These are phyloP conservation scores for Yamadazyma membranifaciens DNA, from an alignment of 1,139 yeast genomes.

Conservation along the genomic window DNA sequence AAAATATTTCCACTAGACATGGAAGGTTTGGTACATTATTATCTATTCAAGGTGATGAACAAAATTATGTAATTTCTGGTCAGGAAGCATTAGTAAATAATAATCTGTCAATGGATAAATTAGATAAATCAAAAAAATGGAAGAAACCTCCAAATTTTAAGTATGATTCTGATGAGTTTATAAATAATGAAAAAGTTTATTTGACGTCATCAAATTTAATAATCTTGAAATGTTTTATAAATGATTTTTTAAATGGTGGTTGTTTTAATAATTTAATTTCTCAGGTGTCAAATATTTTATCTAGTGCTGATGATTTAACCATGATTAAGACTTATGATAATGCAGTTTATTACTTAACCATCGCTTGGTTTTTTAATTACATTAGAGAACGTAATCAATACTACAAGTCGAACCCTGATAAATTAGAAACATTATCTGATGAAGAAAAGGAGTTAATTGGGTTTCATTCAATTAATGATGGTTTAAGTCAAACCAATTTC, in stretches of 20 bases:
- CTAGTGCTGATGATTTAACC: slow-evolving; percentile 40
- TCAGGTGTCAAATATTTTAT: slow-evolving; percentile 45
- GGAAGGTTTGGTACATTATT: slow-evolving; percentile 88
- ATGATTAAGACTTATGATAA: slow-evolving; percentile 36
- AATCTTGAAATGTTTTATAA: slow-evolving; percentile 48
- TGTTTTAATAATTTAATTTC: slow-evolving; percentile 69
- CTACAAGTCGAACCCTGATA: slow-evolving; percentile 21
- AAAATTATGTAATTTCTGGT: slow-evolving; percentile 70
- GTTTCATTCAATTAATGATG: slow-evolving; percentile 65
- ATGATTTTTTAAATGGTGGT: slow-evolving; percentile 61
- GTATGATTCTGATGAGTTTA: slow-evolving; percentile 44
- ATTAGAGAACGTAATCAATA: slow-evolving; percentile 27
- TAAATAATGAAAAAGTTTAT: slow-evolving; percentile 25
- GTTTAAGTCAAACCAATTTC: slow-evolving; percentile 65
- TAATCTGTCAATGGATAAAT: slow-evolving; percentile 47
- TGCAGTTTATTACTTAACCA: slow-evolving; percentile 55
- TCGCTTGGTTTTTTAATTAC: slow-evolving; percentile 66
- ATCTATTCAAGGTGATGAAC: slow-evolving; percentile 59
- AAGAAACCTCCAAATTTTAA: slow-evolving; percentile 42
- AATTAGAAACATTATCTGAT: slow-evolving; percentile 15
- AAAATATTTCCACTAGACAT: slow-evolving; percentile 68
- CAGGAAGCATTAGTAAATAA: slow-evolving; percentile 60
- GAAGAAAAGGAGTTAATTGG: slow-evolving; percentile 31
- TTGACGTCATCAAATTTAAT: slow-evolving; percentile 28
- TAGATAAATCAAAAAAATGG: slow-evolving; percentile 74